These are phyloP conservation scores for Claviceps sp. DNA, from an alignment of 2,329 filamentous ascomycete species.

Conservation along the genomic window DNA sequence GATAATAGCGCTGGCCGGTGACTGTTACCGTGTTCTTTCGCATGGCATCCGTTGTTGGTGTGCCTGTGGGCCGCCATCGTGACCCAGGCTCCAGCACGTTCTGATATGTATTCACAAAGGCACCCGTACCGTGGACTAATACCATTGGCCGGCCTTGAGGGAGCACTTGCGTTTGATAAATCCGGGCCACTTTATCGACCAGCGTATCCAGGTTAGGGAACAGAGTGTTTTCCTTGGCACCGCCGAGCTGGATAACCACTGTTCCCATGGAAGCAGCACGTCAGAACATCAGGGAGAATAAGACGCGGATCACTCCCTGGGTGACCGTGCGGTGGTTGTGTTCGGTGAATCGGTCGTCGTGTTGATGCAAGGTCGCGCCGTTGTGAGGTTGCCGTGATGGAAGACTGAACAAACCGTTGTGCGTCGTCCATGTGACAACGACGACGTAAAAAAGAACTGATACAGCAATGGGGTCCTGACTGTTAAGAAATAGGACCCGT, in stretches of 20 bases:
- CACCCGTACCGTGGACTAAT: constrained; percentile 1
- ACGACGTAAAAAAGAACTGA: too few relatives aligned
- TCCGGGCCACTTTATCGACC: background rate
- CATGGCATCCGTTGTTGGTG: background rate
- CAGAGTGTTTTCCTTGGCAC: background rate
- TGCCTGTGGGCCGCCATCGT: background rate
- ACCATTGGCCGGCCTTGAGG: background rate
- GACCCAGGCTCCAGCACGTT: background rate
- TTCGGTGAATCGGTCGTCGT: too few relatives aligned
- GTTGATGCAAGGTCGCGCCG: too few relatives aligned
- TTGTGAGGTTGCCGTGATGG: too few relatives aligned
- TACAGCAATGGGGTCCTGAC: too few relatives aligned
- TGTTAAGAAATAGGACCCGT: too few relatives aligned
- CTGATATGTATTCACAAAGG: constrained; percentile 3
- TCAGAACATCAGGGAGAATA: background rate
- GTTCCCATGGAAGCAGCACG: background rate
- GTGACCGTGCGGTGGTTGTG: too few relatives aligned
- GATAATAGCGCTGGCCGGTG: background rate
- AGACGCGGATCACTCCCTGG: background rate
- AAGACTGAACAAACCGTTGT: too few relatives aligned
- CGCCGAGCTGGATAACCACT: constrained; percentile 1
- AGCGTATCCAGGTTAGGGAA: background rate
- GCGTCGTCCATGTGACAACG: too few relatives aligned
- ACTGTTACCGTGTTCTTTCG: background rate
- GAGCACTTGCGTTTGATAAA: background rate